Percentiles rank a stretch among this genome's conserved stretches.
Evolutionary conservation across 2,329 filamentous ascomycete species (phyloP).

Genomic region (Trichoderma afroharzianum): DNA sequence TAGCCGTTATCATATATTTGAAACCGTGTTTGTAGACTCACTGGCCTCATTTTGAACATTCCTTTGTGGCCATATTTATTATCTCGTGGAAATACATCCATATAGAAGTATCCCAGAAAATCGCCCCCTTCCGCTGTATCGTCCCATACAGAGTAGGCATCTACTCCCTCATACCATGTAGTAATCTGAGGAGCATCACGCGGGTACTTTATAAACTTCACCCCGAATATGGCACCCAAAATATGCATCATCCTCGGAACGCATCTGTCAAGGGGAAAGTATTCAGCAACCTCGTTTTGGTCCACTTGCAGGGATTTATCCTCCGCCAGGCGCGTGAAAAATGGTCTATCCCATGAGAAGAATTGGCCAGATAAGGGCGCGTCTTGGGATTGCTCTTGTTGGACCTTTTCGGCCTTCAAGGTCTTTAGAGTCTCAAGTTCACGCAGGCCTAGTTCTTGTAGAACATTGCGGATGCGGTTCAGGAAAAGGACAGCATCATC

Average conservation of each 20-base stretch:
- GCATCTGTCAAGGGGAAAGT: conserved; percentile 67
- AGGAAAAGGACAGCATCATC: conserved; percentile 1
- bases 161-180: conserved; percentile 71
- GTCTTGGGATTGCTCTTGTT: not conserved
- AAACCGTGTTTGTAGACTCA: not conserved
- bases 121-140: conserved; percentile 60
- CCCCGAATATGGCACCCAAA: conserved; percentile 71
- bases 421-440: not conserved
- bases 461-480: not conserved
- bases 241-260: conserved; percentile 69
- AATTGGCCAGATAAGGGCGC: conserved; percentile 28
- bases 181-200: conserved; percentile 59
- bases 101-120: conserved; percentile 73
- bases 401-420: not conserved
- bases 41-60: conserved; percentile 66
- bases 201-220: conserved; percentile 47
- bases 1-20: not conserved
- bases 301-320: conserved; percentile 71
- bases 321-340: conserved; percentile 69
- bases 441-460: not conserved
- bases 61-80: conserved; percentile 78
- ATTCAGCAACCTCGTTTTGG: conserved; percentile 69
- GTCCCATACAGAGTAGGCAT: conserved; percentile 72
- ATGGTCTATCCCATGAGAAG: conserved; percentile 74
- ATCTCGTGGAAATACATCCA: conserved; percentile 68